phyloP scores from a whole-genome alignment of 306 rosid genomes.

The Prunus mume region DNA sequence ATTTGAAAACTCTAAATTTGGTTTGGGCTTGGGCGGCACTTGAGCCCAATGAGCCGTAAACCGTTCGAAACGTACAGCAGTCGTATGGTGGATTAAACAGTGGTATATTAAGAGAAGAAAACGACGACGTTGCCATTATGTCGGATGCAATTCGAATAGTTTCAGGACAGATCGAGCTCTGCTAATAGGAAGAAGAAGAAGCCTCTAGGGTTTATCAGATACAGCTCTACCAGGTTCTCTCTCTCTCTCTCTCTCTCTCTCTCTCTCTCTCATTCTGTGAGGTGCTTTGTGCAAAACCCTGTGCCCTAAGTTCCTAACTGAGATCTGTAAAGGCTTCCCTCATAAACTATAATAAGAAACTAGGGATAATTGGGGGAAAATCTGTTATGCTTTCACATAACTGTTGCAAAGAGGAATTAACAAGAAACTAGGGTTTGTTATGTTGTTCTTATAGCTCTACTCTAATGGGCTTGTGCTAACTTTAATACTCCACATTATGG shows the following conservation, averaged over 20 bases:
- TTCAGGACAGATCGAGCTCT: background rate
- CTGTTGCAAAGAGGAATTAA: background rate
- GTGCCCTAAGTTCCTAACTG: too few species aligned
- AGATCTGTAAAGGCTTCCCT: background rate
- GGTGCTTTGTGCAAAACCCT: background rate
- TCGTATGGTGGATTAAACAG: too few species aligned
- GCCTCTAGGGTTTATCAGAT: conserved; percentile 19
- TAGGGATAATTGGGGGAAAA: background rate
- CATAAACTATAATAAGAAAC: background rate
- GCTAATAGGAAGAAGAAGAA: background rate
- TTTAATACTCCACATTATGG: too few species aligned
- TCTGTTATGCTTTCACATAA: background rate
- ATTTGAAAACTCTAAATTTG: too few species aligned
- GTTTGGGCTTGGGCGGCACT: too few species aligned
- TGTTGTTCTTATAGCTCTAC: too few species aligned
- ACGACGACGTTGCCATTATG: background rate
- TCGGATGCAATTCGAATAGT: background rate
- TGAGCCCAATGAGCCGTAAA: too few species aligned
- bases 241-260: background rate
- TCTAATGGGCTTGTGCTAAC: too few species aligned
- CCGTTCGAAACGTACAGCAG: too few species aligned
- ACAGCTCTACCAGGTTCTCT: conserved; percentile 2
- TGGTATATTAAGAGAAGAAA: background rate
- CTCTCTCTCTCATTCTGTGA: background rate
- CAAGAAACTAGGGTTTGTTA: background rate